Evolutionary conservation across 2,329 filamentous ascomycete species (phyloP), one percentile per base, ranked within the genome.

Genomic region (Colletotrichum cuscutae): DNA sequence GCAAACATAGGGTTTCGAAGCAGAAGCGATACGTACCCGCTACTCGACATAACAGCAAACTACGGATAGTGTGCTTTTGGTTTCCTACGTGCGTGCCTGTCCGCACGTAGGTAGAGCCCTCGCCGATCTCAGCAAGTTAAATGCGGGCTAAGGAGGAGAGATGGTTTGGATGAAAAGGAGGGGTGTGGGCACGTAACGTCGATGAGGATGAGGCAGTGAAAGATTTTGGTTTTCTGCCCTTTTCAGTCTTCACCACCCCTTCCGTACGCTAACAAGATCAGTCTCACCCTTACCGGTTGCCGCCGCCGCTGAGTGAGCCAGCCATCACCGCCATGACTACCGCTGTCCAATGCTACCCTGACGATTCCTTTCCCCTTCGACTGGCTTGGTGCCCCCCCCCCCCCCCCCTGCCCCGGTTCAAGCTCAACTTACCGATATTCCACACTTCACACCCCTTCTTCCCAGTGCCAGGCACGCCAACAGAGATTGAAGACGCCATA

Each of bases 181-280:
- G 65, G 8, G 60, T 37, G 70, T 61, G 53, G 61, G 35, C 15
- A 42, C 65, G 32, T 13, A 60, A 65, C 46, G 54, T 65, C 71
- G 56, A 70, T 61, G 70, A 70, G 66, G 70, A 70, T 61, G 70
- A 70, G 66, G 70, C 65, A 65, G 60, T 58, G 42, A 53, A 70
- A 62, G 32, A 57, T 19, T 58, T 52, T 65, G 32, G 58, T 64
- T 28, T 61, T 22, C 42, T 52, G 22, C 19, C n/a, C 57, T 30
- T 24, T 61, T n/a, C n/a, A 53, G 49, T 61, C 42, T 62, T 35
- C 22, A 30, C 28, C 30, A 46, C 28, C 61, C 26, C 28, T 54
- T 49, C 32, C 22, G 12, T 22, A 49, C 65, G 26, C 65, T 62
- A 72, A 64, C 11, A 7, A 42, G 57, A 19, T 30, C 42, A 35